Evolutionary conservation across 176 grass and related monocot genomes (phyloP).

Genomic region (Zizania latifolia): DNA sequence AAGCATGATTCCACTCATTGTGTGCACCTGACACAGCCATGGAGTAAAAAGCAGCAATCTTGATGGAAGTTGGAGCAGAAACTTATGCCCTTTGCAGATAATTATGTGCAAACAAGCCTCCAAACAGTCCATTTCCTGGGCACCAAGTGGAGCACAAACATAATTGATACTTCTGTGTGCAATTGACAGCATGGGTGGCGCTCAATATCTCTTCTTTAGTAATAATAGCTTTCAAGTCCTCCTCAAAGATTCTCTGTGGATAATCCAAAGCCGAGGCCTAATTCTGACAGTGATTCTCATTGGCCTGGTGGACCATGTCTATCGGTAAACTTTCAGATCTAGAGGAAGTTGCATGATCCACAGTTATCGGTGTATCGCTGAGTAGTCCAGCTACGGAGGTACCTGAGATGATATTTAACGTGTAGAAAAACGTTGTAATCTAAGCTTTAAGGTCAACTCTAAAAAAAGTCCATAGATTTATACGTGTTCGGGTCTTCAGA

Average conservation of each 20-base stretch:
- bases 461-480: too few species aligned
- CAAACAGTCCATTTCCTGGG: slow-evolving; percentile 3
- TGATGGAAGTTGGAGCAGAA: neutral
- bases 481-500: too few species aligned
- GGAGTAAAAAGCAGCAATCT: slow-evolving; percentile 7
- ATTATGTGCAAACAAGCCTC: slow-evolving; percentile 10
- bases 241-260: slow-evolving; percentile 21
- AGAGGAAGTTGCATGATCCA: neutral
- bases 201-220: neutral
- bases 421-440: too few species aligned
- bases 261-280: slow-evolving; percentile 1
- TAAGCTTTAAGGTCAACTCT: too few species aligned
- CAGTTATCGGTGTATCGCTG: too few species aligned
- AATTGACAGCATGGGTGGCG: slow-evolving; percentile 23
- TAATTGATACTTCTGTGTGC: neutral
- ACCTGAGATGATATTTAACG: too few species aligned
- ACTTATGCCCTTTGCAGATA: neutral
- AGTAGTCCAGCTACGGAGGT: too few species aligned
- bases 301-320: neutral
- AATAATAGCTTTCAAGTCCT: slow-evolving; percentile 1
- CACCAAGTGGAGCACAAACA: slow-evolving; percentile 23
- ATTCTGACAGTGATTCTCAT: slow-evolving; percentile 7
- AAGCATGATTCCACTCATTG: neutral
- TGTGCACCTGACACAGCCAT: neutral
- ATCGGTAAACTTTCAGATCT: neutral